Percentiles rank a stretch among this genome's conserved stretches.
These are phyloP conservation scores for Talaromyces sp. DNA, from an alignment of 2,329 filamentous ascomycete species.

Conservation along the genomic window DNA sequence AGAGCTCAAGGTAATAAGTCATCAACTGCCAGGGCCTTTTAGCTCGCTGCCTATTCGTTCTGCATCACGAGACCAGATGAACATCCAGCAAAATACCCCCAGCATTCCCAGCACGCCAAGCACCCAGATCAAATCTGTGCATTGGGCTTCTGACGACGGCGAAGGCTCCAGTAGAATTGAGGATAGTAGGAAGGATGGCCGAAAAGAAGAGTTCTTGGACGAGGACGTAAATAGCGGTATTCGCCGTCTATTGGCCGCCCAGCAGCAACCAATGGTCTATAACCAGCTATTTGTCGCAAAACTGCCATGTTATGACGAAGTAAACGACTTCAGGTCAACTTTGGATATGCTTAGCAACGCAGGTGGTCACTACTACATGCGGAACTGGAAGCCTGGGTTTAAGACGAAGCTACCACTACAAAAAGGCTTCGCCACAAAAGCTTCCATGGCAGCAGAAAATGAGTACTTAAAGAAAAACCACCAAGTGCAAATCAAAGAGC, in stretches of 20 bases:
- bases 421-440: background rate
- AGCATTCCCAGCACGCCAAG: background rate
- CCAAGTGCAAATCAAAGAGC: background rate
- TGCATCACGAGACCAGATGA: background rate
- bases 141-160: background rate
- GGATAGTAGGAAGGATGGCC: background rate
- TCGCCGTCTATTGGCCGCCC: background rate
- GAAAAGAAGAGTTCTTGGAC: background rate
- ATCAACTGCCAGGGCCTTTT: background rate
- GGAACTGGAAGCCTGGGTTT: background rate
- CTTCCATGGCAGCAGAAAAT: background rate
- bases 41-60: background rate
- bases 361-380: background rate
- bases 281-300: background rate
- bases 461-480: background rate
- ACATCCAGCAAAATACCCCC: background rate
- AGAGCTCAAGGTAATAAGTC: background rate
- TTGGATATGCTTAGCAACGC: background rate
- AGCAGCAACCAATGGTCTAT: background rate
- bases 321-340: background rate
- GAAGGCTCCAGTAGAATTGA: background rate
- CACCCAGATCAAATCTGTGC: background rate
- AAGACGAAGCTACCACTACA: background rate
- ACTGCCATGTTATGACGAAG: background rate
- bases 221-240: background rate